Conservation (phyloP, 441 rosid genomes). For the Syzygium malaccense region DNA sequence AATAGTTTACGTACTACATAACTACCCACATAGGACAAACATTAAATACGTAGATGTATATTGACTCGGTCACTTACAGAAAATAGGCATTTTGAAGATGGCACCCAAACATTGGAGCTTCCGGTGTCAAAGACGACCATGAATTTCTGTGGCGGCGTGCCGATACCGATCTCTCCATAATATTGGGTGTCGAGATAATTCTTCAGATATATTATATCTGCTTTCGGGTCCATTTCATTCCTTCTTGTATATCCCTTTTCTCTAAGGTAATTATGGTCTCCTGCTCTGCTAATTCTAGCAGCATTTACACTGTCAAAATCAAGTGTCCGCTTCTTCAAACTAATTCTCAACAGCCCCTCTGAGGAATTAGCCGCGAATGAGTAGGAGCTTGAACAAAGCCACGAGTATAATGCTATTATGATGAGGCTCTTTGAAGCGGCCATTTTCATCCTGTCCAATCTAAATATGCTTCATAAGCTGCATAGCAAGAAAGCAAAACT, state of each 20-base stretch:
- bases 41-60: background rate
- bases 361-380: conserved; percentile 8
- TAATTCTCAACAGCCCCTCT: conserved; percentile 31
- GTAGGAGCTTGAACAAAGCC: conserved; percentile 22
- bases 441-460: background rate
- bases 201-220: conserved; percentile 49
- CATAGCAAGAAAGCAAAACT: background rate
- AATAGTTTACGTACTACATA: background rate
- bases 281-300: conserved; percentile 24
- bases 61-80: conserved; percentile 29
- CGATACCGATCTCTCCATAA: conserved; percentile 82
- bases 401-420: background rate
- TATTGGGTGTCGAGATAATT: conserved; percentile 75
- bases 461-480: background rate
- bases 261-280: background rate
- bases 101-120: conserved; percentile 65
- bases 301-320: conserved; percentile 25
- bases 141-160: conserved; percentile 57
- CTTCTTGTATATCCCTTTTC: background rate
- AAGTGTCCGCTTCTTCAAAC: conserved; percentile 32
- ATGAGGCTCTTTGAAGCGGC: background rate
- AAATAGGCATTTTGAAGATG: conserved; percentile 53
- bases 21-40: background rate
- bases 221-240: conserved; percentile 2
- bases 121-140: conserved; percentile 54